These are phyloP conservation scores for Penicillium tannophilum DNA, from an alignment of 495 filamentous ascomycete genomes.

Conservation along the genomic window DNA sequence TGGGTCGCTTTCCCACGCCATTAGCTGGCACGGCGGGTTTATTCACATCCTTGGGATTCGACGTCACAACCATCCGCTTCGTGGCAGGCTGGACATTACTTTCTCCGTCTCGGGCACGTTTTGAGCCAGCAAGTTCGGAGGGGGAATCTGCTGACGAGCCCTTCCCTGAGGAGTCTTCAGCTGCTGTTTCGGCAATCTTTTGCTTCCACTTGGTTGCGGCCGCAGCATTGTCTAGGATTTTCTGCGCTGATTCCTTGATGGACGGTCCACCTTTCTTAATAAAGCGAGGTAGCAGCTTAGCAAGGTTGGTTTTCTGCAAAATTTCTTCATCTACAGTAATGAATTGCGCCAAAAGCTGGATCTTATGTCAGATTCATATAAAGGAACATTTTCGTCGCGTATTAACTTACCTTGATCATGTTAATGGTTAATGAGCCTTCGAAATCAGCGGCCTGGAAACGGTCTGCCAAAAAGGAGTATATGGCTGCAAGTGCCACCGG, in stretches of 20 bases:
- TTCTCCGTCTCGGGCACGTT: conserved; percentile 50
- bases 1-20: conserved; percentile 26
- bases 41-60: conserved; percentile 29
- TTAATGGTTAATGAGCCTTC: conserved; percentile 62
- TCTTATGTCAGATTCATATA: conserved; percentile 2
- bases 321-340: conserved; percentile 63
- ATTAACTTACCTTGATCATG: conserved; percentile 57
- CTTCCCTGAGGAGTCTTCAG: conserved; percentile 37
- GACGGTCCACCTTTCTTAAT: conserved; percentile 67
- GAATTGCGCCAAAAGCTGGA: conserved; percentile 63
- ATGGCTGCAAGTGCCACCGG: conserved; percentile 55
- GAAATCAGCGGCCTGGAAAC: conserved; percentile 66
- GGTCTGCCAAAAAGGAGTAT: conserved; percentile 66
- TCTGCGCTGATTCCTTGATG: conserved; percentile 58
- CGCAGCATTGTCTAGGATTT: conserved; percentile 58
- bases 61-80: conserved; percentile 42
- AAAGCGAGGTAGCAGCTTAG: conserved; percentile 62
- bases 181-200: conserved; percentile 38
- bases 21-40: conserved; percentile 30
- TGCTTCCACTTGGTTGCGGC: conserved; percentile 53
- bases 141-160: conserved; percentile 24
- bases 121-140: conserved; percentile 43
- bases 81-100: conserved; percentile 37
- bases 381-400: background rate
- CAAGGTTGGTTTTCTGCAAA: conserved; percentile 67